Evolutionary conservation across 2,329 filamentous ascomycete genomes (phyloP).

Genomic region (Fulvia fulva): DNA sequence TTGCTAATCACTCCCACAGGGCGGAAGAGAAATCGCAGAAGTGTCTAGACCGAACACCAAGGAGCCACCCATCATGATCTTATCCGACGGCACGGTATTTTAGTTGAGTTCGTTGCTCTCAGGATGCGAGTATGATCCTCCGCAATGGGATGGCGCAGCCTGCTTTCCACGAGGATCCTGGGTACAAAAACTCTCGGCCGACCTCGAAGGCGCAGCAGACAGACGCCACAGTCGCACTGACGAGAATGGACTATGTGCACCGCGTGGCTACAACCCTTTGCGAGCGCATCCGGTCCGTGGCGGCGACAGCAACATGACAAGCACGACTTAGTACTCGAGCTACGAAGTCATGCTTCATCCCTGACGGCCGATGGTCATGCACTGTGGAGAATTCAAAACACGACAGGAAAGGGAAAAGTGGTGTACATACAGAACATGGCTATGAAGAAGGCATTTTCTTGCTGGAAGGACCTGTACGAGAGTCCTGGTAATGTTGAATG

Average conservation of each 20-base stretch:
- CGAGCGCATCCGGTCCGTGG: conserved; percentile 22
- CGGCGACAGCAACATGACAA: not conserved
- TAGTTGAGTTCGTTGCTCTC: conserved; percentile 43
- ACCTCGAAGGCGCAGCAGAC: not conserved
- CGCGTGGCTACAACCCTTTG: conserved; percentile 19
- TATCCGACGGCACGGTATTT: conserved; percentile 95
- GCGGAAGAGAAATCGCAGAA: conserved; percentile 91
- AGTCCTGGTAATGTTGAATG: conserved; percentile 5
- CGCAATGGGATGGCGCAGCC: conserved; percentile 10
- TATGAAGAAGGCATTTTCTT: not conserved
- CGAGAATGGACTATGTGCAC: not conserved
- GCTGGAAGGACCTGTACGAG: not conserved
- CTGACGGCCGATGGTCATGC: not conserved
- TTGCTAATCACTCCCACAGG: conserved; percentile 49
- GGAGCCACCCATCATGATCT: conserved; percentile 91
- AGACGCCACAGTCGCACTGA: not conserved
- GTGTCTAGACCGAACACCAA: conserved; percentile 94
- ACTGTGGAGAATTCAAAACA: not conserved
- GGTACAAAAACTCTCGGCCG: conserved; percentile 5
- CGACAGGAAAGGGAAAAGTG: not conserved
- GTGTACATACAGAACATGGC: not conserved
- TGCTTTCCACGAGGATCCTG: conserved; percentile 7
- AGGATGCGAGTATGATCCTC: conserved; percentile 26
- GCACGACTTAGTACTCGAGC: conserved; percentile 1
- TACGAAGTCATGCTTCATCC: not conserved